Percentiles rank a stretch among this genome's conserved stretches.
Conservation (phyloP, 192 early-diverging fungal species). For the Jimgerdemannia flammicorona region DNA sequence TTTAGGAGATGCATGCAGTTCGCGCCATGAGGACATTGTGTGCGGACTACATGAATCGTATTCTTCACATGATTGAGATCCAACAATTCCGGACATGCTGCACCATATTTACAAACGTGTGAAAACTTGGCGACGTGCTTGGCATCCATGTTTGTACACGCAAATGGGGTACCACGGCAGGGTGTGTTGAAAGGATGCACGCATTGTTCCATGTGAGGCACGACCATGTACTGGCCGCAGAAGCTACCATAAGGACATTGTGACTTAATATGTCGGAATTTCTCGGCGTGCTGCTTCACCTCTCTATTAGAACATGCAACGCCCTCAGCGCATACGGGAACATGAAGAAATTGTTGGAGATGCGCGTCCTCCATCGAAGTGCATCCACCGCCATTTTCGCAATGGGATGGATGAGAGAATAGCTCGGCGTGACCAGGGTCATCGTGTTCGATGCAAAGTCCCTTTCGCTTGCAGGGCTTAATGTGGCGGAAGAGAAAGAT, state of each 20-base stretch:
- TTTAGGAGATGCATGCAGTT: background rate
- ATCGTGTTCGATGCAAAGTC: background rate
- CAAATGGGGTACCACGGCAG: background rate
- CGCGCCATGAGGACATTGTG: background rate
- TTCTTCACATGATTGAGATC: background rate
- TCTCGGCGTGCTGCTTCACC: background rate
- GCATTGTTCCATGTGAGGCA: background rate
- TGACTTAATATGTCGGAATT: background rate
- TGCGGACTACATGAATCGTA: background rate
- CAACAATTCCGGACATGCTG: background rate
- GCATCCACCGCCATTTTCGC: background rate
- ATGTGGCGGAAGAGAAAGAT: background rate
- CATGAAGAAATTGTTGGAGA: background rate
- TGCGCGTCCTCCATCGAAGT: background rate
- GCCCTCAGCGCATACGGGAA: background rate
- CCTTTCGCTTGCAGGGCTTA: background rate
- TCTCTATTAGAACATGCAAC: background rate
- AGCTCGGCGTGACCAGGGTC: background rate
- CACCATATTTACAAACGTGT: background rate
- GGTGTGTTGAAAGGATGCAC: background rate
- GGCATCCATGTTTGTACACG: background rate
- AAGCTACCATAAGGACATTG: background rate
- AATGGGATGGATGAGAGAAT: background rate
- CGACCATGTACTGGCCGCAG: background rate
- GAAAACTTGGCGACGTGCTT: background rate